A percentile compares a stretch with the other conserved stretches of the same genome.
Conservation (phyloP, 805 yeast genomes). For the Saturnispora silvae region DNA sequence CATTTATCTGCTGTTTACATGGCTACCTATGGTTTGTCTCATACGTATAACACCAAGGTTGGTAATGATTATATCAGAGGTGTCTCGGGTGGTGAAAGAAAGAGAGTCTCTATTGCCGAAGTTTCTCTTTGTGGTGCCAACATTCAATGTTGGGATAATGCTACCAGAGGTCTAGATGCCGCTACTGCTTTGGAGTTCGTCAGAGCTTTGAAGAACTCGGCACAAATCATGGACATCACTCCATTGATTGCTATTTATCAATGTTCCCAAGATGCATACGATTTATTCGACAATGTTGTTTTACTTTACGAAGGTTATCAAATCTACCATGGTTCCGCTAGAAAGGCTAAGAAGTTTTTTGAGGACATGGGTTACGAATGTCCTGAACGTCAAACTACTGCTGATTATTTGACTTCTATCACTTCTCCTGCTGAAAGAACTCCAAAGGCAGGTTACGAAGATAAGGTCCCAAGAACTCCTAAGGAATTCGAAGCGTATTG, state of each 20-base stretch:
- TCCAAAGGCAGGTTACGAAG: constrained; percentile 26
- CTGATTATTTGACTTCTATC: constrained; percentile 34
- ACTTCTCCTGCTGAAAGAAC: constrained; percentile 25
- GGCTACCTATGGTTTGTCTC: constrained; percentile 28
- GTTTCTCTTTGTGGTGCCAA: constrained; percentile 29
- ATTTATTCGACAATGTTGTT: constrained; percentile 33
- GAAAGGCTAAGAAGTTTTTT: constrained; percentile 30
- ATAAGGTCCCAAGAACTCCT: constrained; percentile 31
- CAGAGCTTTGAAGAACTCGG: constrained; percentile 45
- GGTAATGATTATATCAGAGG: constrained; percentile 57
- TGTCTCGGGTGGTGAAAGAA: constrained; percentile 60
- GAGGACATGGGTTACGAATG: constrained; percentile 36
- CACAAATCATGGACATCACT: constrained; percentile 37
- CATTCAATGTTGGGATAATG: constrained; percentile 55
- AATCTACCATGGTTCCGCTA: constrained; percentile 30
- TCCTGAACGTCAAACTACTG: constrained; percentile 38
- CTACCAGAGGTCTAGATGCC: constrained; percentile 63
- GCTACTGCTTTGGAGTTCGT: constrained; percentile 61
- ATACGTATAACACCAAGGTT: constrained; percentile 47
- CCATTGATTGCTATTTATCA: constrained; percentile 43
- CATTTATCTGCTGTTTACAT: constrained; percentile 37
- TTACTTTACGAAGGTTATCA: constrained; percentile 35
- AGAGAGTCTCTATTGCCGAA: constrained; percentile 55
- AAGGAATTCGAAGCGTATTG: constrained; percentile 32
- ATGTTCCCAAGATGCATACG: constrained; percentile 36